Percentiles rank a stretch among this genome's conserved stretches.
Evolutionary conservation across 192 early-diverging fungal genomes (phyloP).

Genomic region (Gonapodya prolifera): DNA sequence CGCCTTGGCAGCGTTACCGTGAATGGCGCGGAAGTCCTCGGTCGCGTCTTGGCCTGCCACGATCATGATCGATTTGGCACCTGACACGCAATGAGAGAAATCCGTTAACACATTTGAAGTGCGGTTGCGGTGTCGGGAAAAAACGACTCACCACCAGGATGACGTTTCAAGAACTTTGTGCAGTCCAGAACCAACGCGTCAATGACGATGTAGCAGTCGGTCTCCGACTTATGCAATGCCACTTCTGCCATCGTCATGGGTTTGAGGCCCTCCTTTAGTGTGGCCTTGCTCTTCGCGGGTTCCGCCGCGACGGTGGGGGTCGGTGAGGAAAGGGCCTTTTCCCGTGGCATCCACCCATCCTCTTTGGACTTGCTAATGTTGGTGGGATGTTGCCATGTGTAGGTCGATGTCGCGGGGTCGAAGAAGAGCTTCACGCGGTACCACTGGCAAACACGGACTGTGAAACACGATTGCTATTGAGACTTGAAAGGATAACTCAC

Average conservation of each 20-base stretch:
- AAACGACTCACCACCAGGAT: slow-evolving; percentile 28
- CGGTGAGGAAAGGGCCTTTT: slow-evolving; percentile 2
- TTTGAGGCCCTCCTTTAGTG: neutral
- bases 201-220: slow-evolving; percentile 29
- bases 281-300: neutral
- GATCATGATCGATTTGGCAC: slow-evolving; percentile 18
- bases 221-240: slow-evolving; percentile 23
- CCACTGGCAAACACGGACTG: slow-evolving; percentile 17
- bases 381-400: slow-evolving; percentile 39
- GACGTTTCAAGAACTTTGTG: slow-evolving; percentile 30
- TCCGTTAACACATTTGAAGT: neutral
- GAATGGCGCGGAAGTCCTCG: slow-evolving; percentile 28
- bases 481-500: slow-evolving; percentile 8
- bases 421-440: slow-evolving; percentile 20
- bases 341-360: slow-evolving; percentile 40
- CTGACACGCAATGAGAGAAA: neutral
- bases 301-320: neutral
- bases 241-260: slow-evolving; percentile 17
- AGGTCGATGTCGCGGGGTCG: neutral
- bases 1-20: slow-evolving; percentile 16
- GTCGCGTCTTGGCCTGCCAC: slow-evolving; percentile 24
- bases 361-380: slow-evolving; percentile 18
- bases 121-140: neutral
- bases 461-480: neutral
- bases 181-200: slow-evolving; percentile 31